Evolutionary conservation across 208 protist genomes (phyloP).

Genomic region (Trypanosoma cruzi): DNA sequence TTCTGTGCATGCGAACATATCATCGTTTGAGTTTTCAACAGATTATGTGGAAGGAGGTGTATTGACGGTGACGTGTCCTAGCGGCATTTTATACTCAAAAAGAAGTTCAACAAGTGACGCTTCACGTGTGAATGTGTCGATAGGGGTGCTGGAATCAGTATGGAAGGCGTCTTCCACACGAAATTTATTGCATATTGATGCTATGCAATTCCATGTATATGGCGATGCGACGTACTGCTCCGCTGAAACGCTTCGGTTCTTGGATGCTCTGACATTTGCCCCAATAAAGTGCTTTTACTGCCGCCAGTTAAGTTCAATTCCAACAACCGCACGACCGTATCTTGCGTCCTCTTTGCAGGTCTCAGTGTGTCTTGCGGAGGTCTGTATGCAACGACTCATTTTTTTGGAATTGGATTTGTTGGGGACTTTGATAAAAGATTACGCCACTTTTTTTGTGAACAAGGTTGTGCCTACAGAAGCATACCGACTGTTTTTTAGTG

Average conservation of each 20-base stretch:
- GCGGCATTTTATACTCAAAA: background rate
- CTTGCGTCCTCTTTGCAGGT: constrained; percentile 52
- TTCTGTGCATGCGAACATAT: background rate
- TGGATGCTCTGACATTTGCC: constrained; percentile 29
- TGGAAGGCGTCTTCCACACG: background rate
- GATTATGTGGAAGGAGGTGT: constrained; percentile 6
- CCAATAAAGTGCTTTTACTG: constrained; percentile 19
- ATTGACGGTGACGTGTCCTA: constrained; percentile 1
- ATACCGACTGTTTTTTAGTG: constrained; percentile 66
- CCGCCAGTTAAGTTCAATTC: constrained; percentile 13
- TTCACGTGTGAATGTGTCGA: background rate
- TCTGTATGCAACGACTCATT: constrained; percentile 32
- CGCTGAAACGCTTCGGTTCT: constrained; percentile 12
- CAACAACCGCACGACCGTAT: constrained; percentile 36
- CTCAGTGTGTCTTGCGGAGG: constrained; percentile 18
- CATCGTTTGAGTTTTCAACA: constrained; percentile 13
- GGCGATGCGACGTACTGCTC: constrained; percentile 14
- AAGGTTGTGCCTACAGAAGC: constrained; percentile 42
- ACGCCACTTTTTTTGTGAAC: constrained; percentile 36
- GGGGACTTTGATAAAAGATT: constrained; percentile 3
- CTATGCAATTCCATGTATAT: background rate
- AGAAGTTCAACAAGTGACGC: background rate
- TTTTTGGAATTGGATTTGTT: constrained; percentile 25
- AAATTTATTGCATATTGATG: background rate
- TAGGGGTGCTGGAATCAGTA: background rate